phyloP scores from a whole-genome alignment of 2,329 filamentous ascomycete species.

The Penicillium rolfsii region DNA sequence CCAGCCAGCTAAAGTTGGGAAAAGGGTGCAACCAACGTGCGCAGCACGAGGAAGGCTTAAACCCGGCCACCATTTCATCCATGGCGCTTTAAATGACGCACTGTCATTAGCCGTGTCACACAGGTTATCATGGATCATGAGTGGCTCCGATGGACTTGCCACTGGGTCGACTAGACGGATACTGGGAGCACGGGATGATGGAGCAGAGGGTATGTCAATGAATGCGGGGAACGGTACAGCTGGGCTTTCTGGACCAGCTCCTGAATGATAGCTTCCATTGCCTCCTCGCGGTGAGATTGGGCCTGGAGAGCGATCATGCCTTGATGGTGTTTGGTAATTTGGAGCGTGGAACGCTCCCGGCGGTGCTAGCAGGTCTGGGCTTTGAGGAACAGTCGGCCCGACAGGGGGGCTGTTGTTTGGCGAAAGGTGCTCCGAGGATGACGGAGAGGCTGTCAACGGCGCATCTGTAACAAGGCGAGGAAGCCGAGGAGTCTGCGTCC shows the following conservation, averaged over 20 bases:
- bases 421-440: slow-evolving; percentile 35
- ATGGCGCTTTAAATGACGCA: slow-evolving; percentile 41
- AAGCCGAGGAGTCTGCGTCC: slow-evolving; percentile 20
- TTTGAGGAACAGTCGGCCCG: slow-evolving; percentile 30
- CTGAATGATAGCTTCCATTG: slow-evolving; percentile 16
- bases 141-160: slow-evolving; percentile 44
- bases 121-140: slow-evolving; percentile 37
- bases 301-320: slow-evolving; percentile 30
- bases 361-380: slow-evolving; percentile 49
- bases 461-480: slow-evolving; percentile 31
- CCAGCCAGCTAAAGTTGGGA: slow-evolving; percentile 86
- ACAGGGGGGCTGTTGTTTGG: slow-evolving; percentile 38
- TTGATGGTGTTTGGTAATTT: slow-evolving; percentile 37
- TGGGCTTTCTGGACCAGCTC: slow-evolving; percentile 38
- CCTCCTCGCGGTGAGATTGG: slow-evolving; percentile 38
- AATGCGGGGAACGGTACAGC: slow-evolving; percentile 70
- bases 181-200: slow-evolving; percentile 56
- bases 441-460: slow-evolving; percentile 40
- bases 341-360: slow-evolving; percentile 45
- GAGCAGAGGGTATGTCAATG: slow-evolving; percentile 59
- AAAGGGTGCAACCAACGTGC: slow-evolving; percentile 72
- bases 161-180: slow-evolving; percentile 55
- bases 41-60: slow-evolving; percentile 71
- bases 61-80: slow-evolving; percentile 79
- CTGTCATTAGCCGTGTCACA: slow-evolving; percentile 45